These are phyloP conservation scores for Cucumis melo DNA, from an alignment of 306 rosid species.

Conservation along the genomic window DNA sequence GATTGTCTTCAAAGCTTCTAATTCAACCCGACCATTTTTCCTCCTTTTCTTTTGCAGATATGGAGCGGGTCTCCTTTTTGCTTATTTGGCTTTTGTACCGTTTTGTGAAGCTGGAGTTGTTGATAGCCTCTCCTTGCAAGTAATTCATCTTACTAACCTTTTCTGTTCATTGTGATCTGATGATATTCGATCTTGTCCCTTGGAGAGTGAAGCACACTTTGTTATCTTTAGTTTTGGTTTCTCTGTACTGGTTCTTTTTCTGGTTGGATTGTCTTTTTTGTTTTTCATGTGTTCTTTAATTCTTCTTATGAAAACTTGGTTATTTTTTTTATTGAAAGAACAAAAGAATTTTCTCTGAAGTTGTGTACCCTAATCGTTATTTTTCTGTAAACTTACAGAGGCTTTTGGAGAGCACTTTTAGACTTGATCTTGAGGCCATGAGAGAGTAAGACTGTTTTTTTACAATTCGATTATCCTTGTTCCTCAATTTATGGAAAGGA, in stretches of 20 bases:
- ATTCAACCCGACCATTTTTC: slow-evolving; percentile 1
- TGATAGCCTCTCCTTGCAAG: slow-evolving; percentile 92
- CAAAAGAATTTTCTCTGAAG: background rate
- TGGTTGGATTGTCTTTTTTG: background rate
- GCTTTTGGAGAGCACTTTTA: slow-evolving; percentile 88
- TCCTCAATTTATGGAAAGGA: background rate
- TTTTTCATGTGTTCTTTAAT: background rate
- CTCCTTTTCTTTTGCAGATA: slow-evolving; percentile 40
- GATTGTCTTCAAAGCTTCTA: slow-evolving; percentile 10
- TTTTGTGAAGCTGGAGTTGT: slow-evolving; percentile 73
- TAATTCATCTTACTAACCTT: slow-evolving; percentile 12
- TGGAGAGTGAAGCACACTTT: background rate
- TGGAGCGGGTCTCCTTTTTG: slow-evolving; percentile 88
- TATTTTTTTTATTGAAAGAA: background rate
- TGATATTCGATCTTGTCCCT: background rate
- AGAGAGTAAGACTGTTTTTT: slow-evolving; percentile 50
- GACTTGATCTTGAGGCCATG: slow-evolving; percentile 57
- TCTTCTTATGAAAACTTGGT: background rate
- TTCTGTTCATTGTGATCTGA: background rate
- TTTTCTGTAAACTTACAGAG: slow-evolving; percentile 38
- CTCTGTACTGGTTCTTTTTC: background rate
- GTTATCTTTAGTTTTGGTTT: background rate
- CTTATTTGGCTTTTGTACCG: slow-evolving; percentile 83
- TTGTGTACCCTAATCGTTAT: background rate
- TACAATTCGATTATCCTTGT: background rate